Base-by-base conservation (phyloP, 1,284 basidiomycete genomes). In the Ustilago shanxiensis region DNA sequence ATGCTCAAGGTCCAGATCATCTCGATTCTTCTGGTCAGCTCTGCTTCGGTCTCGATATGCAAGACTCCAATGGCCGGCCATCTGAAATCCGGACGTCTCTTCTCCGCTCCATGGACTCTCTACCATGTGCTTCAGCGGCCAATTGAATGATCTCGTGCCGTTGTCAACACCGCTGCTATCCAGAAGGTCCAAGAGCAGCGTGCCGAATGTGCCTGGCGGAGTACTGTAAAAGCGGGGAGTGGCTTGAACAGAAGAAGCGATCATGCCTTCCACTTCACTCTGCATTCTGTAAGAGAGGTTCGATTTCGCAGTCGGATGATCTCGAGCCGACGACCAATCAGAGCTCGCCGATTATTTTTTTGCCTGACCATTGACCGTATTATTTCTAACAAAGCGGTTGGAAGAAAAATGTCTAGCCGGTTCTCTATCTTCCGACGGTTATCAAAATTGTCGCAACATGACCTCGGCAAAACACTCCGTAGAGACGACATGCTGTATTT, bases 321-420 rank as follows among this genome's bases (percentile, higher is more conserved):
- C 26, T 22, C n/a, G 31, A 58, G 61, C 68, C 68, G 68, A 70
- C 18, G 35, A 35, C 68, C 68, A 70, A 70, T 70, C 53, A 57
- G 31, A 57, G 10, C 33, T 10, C 47, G 28, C 29, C 68, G 68
- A 71, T 64, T 56, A 50, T 56, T 56, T 7, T 39, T 39, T 44
- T 49, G 47, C 24, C 22, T 28, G 10, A 2, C 57, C 47, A 20
- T n/a, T n/a, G n/a, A n/a, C n/a, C n/a, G n/a, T n/a, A n/a, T n/a
- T n/a, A n/a, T n/a, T n/a, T n/a, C n/a, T n/a, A n/a, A n/a, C n/a
- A n/a, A n/a, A n/a, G n/a, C n/a, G n/a, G n/a, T n/a, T n/a, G 4
- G 24, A 26, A 28, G 28, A 49, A 49, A 49, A 28, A 49, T 49
- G 47, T 49, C 47, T 49, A 49, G 24, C 24, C 26, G 47, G 47